A percentile compares a stretch with the other conserved stretches of the same genome.
These are phyloP conservation scores for Pseudonitzschia multistriata DNA, from an alignment of 108 stramenopile species.

Conservation along the genomic window DNA sequence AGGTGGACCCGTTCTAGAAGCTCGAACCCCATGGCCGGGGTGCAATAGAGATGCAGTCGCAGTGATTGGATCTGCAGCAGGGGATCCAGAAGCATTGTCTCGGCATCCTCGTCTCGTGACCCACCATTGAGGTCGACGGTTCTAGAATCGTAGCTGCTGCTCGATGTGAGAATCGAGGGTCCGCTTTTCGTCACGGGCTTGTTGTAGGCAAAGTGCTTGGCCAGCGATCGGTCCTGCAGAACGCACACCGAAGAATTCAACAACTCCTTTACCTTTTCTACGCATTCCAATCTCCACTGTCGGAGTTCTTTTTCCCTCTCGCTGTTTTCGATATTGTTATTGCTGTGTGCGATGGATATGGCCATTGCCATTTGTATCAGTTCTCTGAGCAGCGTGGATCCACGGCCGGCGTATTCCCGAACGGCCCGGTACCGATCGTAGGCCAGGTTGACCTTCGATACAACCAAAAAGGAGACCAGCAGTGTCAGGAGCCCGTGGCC, in stretches of 20 bases:
- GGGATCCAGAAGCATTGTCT: constrained; percentile 25
- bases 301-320: constrained; percentile 8
- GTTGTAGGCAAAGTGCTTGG: constrained; percentile 12
- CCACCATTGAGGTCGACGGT: neutral
- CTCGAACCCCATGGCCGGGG: constrained; percentile 15
- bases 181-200: neutral
- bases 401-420: constrained; percentile 31
- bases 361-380: constrained; percentile 46
- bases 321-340: too few species aligned
- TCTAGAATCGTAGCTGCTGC: neutral
- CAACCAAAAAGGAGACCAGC: constrained; percentile 49
- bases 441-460: constrained; percentile 50
- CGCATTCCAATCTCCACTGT: constrained; percentile 8
- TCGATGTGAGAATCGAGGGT: neutral
- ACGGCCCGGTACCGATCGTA: constrained; percentile 53
- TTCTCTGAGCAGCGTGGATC: constrained; percentile 37
- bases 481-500: constrained; percentile 54
- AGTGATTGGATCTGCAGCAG: constrained; percentile 43
- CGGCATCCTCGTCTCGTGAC: neutral
- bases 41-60: constrained; percentile 44
- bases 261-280: constrained; percentile 1
- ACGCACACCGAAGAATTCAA: neutral
- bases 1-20: constrained; percentile 45
- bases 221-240: constrained; percentile 3
- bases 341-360: too few species aligned